Evolutionary conservation across 768 basidiomycete genomes (phyloP), one percentile per base, ranked within the genome.

Genomic region (Suillus occidentalis): DNA sequence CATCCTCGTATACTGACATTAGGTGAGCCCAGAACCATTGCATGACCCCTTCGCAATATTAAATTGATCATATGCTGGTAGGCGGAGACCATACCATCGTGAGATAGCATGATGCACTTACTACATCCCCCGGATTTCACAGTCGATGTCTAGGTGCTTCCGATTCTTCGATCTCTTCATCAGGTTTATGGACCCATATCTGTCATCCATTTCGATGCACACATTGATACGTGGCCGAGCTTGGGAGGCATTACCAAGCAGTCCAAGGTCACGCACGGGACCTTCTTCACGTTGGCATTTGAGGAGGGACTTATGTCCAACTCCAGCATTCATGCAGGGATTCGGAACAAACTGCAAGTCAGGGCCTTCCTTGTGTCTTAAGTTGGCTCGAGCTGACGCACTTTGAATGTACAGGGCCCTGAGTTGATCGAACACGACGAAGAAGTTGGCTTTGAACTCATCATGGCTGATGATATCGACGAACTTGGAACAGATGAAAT

Each of bases 71-170:
- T 6, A 14, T 5, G 5, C 22, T 36, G 37, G 77, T 90, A 36
- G 92, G 92, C 43, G 92, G 92, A 14, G 92, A 93, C 70, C 91
- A 93, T 73, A 91, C 91, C 16, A 89, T 93, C 70, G 90, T 87
- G 52, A 63, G 62, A 60, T 39, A 63, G 12, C 40, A 42, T 22
- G 18, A 42, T 60, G 18, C 14, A 3, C 2, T 61, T 59, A 10
- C 25, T 59, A 10, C 25, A 40, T 25, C 8, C 37, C 62, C 28
- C 18, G 4, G 16, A 22, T 62, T 55, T 62, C 9, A 57, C 28
- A 61, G 31, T 28, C 18, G 14, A 39, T 59, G 25, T 9, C 25
- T 59, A 63, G 62, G 62, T 63, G 20, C 82, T 92, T 20, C 91
- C 91, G 5, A 92, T 93, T 70, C 82, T 94, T 18, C 86, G 90